Base-by-base conservation (phyloP, 2,329 filamentous ascomycete species). In the Neonectria hederae region DNA sequence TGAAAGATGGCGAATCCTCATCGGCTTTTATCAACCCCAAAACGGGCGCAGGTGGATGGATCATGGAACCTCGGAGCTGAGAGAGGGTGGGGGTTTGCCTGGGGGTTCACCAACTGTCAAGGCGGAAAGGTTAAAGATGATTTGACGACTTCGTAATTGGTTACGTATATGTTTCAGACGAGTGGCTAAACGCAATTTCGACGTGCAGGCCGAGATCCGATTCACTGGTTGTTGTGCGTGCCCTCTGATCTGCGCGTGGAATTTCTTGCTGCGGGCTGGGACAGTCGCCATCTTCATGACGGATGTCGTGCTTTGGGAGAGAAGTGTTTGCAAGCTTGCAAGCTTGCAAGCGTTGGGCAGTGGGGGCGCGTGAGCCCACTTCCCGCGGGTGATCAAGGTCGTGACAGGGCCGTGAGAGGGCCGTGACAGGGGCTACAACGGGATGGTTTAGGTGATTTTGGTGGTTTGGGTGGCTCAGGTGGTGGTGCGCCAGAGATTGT, bases 271-370 rank as follows among this genome's bases (percentile, higher is more conserved):
- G 51, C 21, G 3, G 35, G 30, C 14, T 45, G 61, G 54, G 43
- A 65, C 42, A 58, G 63, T 73, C 71, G 71, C 63, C 71, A 73
- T 73, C 68, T 48, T 54, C 21, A 28, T 61, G 57, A 48, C 53
- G 53, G 54, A 73, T 73, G 71, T 73, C 71, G 71, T 73, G 71
- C 72, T 73, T 65, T 68, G 59, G 61, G 42, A 60, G 66, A 58
- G 55, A 59, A 64, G 61, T 58, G 64, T 66, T 69, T n/a, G 59
- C 62, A 67, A 62, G 63, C 65, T 40, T 30, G 24, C 30, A 32
- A 11, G 30, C 30, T 38, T n/a, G 35, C 35, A 38, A n/a, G 17
- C 35, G 35, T 17, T 38, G 51, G 14, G 21, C 21, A 48, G 66
- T 69, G 70, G 66, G 65, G 56, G 38, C 9, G 43, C 51, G 42